phyloP scores from a whole-genome alignment of 192 early-diverging fungal genomes.

The Haplosporangium gracile region DNA sequence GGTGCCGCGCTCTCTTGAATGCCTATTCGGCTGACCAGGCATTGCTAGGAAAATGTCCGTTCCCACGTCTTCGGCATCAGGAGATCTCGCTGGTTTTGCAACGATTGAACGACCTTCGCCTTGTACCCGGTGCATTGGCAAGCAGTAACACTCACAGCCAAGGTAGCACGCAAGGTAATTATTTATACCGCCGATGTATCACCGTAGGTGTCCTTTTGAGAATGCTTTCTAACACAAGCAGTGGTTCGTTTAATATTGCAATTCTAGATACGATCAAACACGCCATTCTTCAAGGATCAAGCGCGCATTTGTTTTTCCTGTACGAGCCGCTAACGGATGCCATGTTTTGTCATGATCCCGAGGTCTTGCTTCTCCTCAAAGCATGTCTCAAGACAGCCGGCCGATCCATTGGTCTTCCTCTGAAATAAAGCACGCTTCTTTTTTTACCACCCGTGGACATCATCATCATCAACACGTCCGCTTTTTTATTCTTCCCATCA shows the following conservation, averaged over 20 bases:
- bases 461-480: too few relatives aligned
- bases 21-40: conserved; percentile 76
- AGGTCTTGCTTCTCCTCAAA: conserved; percentile 51
- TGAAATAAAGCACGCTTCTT: neutral
- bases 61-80: conserved; percentile 68
- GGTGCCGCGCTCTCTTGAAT: conserved; percentile 69
- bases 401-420: conserved; percentile 47
- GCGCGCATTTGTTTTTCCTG: conserved; percentile 78
- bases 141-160: conserved; percentile 11
- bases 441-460: too few relatives aligned
- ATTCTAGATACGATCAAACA: conserved; percentile 6
- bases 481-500: too few relatives aligned
- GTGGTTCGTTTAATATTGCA: too few relatives aligned
- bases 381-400: conserved; percentile 58
- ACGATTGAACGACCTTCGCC: conserved; percentile 18
- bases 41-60: conserved; percentile 74
- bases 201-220: neutral
- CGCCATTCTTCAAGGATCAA: conserved; percentile 59
- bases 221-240: neutral
- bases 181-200: neutral
- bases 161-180: neutral
- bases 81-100: conserved; percentile 35
- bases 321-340: conserved; percentile 75
- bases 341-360: conserved; percentile 63
- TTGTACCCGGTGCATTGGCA: conserved; percentile 46